phyloP scores from a whole-genome alignment of 768 basidiomycete species.

The Tylopilus cervinicoccineus region DNA sequence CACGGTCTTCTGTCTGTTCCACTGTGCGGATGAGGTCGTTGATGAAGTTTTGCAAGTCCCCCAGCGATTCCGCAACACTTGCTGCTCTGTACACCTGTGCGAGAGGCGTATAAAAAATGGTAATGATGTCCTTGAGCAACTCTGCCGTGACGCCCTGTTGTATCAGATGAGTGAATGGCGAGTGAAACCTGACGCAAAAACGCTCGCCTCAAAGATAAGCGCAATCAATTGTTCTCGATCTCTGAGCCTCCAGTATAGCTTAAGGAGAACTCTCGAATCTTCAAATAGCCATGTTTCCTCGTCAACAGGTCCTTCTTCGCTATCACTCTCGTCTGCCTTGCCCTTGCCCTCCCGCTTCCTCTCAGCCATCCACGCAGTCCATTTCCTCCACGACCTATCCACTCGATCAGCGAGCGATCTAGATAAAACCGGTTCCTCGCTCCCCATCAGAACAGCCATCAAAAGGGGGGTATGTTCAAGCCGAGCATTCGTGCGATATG shows the following conservation, averaged over 20 bases:
- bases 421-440: conserved; percentile 69
- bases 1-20: conserved; percentile 85
- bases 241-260: conserved; percentile 72
- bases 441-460: conserved; percentile 73
- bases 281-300: conserved; percentile 98
- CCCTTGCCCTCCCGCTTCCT: conserved; percentile 44
- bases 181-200: neutral
- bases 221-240: conserved; percentile 92
- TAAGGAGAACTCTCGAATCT: conserved; percentile 77
- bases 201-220: conserved; percentile 85
- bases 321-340: conserved; percentile 54
- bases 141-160: conserved; percentile 89
- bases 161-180: conserved; percentile 1
- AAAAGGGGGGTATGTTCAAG: conserved; percentile 72
- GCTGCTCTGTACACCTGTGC: conserved; percentile 98
- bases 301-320: conserved; percentile 88
- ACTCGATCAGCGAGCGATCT: conserved; percentile 80
- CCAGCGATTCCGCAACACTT: conserved; percentile 90
- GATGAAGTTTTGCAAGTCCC: conserved; percentile 90
- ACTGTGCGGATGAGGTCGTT: conserved; percentile 95
- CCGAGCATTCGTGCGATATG: conserved; percentile 75
- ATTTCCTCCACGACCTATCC: conserved; percentile 72
- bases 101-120: conserved; percentile 95
- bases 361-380: conserved; percentile 65
- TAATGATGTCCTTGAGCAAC: conserved; percentile 95